A percentile compares a stretch with the other conserved stretches of the same genome.
These are phyloP conservation scores for Lophiostoma macrostomum DNA, from an alignment of 495 filamentous ascomycete species.

Conservation along the genomic window DNA sequence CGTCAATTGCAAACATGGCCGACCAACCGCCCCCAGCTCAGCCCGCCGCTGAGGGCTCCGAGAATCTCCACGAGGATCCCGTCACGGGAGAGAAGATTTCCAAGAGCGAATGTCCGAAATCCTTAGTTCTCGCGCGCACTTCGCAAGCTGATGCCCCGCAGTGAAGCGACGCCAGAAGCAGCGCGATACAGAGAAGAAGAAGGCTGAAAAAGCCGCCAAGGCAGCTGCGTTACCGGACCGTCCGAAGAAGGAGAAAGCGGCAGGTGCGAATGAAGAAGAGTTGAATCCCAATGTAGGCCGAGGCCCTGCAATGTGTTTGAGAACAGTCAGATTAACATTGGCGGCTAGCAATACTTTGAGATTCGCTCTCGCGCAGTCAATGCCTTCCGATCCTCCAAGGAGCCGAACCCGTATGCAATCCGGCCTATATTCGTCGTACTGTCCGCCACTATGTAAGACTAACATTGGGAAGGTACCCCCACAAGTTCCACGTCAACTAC, in stretches of 20 bases:
- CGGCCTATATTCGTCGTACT: neutral
- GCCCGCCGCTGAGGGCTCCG: conserved; percentile 12
- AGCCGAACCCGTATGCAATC: conserved; percentile 61
- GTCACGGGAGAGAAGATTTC: conserved; percentile 44
- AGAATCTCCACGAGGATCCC: conserved; percentile 38
- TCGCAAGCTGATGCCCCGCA: conserved; percentile 17
- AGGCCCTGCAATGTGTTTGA: neutral
- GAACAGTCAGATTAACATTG: neutral
- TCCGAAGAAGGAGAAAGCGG: conserved; percentile 63
- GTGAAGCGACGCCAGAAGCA: conserved; percentile 91
- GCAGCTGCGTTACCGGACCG: conserved; percentile 63
- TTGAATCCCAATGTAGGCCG: conserved; percentile 81
- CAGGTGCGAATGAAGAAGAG: conserved; percentile 67
- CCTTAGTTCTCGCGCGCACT: neutral
- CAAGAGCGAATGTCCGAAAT: conserved; percentile 41
- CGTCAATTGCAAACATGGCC: conserved; percentile 18
- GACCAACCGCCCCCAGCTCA: conserved; percentile 11
- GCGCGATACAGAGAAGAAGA: conserved; percentile 78
- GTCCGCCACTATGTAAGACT: neutral
- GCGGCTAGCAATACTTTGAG: conserved; percentile 88
- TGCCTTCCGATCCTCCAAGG: conserved; percentile 75
- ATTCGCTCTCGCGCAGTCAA: conserved; percentile 83
- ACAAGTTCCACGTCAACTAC: conserved; percentile 90
- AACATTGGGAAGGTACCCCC: conserved; percentile 59
- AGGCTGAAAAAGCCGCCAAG: conserved; percentile 78